phyloP scores from a whole-genome alignment of 106 monocot species.

The Dioscorea dumetorum region DNA sequence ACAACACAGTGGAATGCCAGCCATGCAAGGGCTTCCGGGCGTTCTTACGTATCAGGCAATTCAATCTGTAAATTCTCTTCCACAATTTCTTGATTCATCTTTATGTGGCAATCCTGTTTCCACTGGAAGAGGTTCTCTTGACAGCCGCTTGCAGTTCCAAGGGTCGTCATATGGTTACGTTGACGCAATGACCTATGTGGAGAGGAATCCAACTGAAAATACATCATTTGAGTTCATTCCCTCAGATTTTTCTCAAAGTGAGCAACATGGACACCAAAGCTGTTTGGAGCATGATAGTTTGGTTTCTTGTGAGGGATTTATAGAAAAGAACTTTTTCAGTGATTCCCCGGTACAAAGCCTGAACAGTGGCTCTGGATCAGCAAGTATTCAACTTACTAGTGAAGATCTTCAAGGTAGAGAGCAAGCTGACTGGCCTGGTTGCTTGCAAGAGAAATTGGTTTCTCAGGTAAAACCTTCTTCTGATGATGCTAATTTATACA shows the following conservation, averaged over 20 bases:
- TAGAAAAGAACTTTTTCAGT: constrained; percentile 25
- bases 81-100: constrained; percentile 35
- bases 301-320: constrained; percentile 21
- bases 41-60: constrained; percentile 30
- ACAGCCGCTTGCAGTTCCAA: constrained; percentile 23
- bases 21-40: constrained; percentile 38
- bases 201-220: constrained; percentile 18
- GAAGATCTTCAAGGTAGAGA: constrained; percentile 29
- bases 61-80: constrained; percentile 20
- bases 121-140: constrained; percentile 17
- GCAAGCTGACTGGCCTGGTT: constrained; percentile 18
- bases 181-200: constrained; percentile 19
- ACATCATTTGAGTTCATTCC: constrained; percentile 17
- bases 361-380: constrained; percentile 17
- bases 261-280: constrained; percentile 19
- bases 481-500: constrained; percentile 60
- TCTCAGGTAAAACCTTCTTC: constrained; percentile 17
- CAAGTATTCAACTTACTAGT: constrained; percentile 33
- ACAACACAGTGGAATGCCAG: constrained; percentile 17
- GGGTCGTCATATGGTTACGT: constrained; percentile 25
- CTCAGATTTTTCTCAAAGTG: constrained; percentile 32
- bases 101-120: constrained; percentile 55
- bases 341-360: constrained; percentile 21
- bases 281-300: constrained; percentile 14
- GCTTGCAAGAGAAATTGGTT: constrained; percentile 26